phyloP scores from a whole-genome alignment of 2,329 filamentous ascomycete genomes.

The Myriosclerotinia scirpicola region DNA sequence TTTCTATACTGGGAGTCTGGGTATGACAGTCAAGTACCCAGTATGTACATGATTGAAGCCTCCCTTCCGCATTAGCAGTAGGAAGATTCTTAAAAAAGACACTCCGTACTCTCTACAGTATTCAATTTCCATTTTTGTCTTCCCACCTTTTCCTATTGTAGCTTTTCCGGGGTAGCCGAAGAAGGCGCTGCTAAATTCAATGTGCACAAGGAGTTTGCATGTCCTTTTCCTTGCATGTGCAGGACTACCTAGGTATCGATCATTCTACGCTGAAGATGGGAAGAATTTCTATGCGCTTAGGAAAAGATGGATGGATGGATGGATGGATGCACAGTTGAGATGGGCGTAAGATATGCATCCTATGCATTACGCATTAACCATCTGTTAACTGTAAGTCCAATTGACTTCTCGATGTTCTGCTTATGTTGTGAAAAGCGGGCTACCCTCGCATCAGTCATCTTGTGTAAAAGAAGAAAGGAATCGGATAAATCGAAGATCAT shows the following conservation, averaged over 20 bases:
- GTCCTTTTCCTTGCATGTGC: constrained; percentile 9
- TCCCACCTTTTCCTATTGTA: neutral
- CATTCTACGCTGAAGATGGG: constrained; percentile 6
- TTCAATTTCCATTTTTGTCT: neutral
- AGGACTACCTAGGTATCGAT: neutral
- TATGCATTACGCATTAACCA: neutral
- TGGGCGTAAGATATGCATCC: too few relatives aligned
- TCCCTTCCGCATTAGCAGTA: neutral
- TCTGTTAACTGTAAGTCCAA: neutral
- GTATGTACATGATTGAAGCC: neutral
- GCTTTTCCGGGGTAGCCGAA: constrained; percentile 12
- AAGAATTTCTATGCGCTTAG: constrained; percentile 8
- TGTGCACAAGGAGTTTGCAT: neutral
- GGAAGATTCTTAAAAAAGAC: neutral
- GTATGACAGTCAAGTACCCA: neutral
- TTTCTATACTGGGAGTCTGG: neutral
- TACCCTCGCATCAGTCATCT: neutral
- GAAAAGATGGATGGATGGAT: too few relatives aligned
- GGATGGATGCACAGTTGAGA: neutral
- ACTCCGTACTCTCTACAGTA: neutral
- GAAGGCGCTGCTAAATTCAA: constrained; percentile 12
- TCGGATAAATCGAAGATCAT: neutral
- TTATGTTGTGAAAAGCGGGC: constrained; percentile 5
- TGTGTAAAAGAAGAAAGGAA: neutral
- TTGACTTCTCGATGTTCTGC: too few relatives aligned